phyloP scores from a whole-genome alignment of 805 yeast genomes.

The Sugiyamaella valdiviana region DNA sequence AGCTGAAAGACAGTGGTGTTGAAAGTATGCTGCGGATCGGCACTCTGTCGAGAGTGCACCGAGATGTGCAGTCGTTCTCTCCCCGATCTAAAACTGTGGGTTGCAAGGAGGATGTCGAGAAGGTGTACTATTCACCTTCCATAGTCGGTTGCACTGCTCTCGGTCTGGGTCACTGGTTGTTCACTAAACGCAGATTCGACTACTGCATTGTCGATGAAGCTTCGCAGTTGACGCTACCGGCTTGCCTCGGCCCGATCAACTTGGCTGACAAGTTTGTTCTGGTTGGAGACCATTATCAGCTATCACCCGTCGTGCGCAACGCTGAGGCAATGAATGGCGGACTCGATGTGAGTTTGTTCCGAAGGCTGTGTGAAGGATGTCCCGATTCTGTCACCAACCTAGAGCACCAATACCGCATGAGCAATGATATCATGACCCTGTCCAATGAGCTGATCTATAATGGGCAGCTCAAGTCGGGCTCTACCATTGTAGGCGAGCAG shows the following conservation, averaged over 20 bases:
- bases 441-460: constrained; percentile 76
- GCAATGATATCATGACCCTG: constrained; percentile 75
- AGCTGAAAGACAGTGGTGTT: constrained; percentile 44
- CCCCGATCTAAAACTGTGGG: constrained; percentile 32
- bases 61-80: constrained; percentile 48
- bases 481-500: constrained; percentile 54
- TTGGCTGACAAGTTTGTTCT: constrained; percentile 72
- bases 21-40: constrained; percentile 63
- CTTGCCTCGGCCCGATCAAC: constrained; percentile 81
- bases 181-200: constrained; percentile 61
- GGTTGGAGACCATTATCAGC: constrained; percentile 95
- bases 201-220: constrained; percentile 96
- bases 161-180: constrained; percentile 60
- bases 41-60: constrained; percentile 49
- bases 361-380: constrained; percentile 59
- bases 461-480: constrained; percentile 72
- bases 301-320: constrained; percentile 79
- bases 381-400: constrained; percentile 74
- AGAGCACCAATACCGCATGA: constrained; percentile 86
- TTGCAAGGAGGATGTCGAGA: constrained; percentile 42
- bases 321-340: constrained; percentile 60
- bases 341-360: constrained; percentile 70
- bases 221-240: constrained; percentile 88
- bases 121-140: constrained; percentile 48
- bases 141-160: constrained; percentile 88